A percentile compares a stretch with the other conserved stretches of the same genome.
Evolutionary conservation across 345 rosid genomes (phyloP).

Genomic region (Balakata baccata): DNA sequence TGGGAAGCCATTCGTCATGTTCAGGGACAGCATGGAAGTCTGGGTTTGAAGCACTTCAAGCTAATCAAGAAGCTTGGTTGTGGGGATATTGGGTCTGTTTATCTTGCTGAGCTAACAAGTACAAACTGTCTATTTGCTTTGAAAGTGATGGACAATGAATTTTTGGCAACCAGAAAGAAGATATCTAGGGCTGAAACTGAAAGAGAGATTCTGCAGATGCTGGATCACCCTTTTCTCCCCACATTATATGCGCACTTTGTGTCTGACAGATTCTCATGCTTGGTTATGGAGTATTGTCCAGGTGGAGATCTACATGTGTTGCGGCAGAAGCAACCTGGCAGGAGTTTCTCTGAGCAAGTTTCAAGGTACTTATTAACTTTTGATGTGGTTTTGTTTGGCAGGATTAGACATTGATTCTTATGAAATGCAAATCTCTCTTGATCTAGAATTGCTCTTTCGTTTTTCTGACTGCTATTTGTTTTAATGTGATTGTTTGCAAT

Average conservation of each 20-base stretch:
- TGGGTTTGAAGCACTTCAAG: constrained; percentile 62
- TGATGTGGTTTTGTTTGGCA: constrained; percentile 10
- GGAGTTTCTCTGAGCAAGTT: constrained; percentile 68
- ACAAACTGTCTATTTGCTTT: constrained; percentile 61
- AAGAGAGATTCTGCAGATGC: constrained; percentile 70
- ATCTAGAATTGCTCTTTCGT: background rate
- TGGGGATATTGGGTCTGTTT: constrained; percentile 73
- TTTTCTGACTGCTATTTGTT: background rate
- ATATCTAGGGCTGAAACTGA: constrained; percentile 70
- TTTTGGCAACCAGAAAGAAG: constrained; percentile 62
- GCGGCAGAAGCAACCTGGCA: constrained; percentile 61
- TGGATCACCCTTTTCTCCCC: constrained; percentile 85
- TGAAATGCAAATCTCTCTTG: background rate
- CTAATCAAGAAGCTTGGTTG: constrained; percentile 66
- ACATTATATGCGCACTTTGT: constrained; percentile 62
- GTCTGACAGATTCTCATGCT: constrained; percentile 62
- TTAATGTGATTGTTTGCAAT: background rate
- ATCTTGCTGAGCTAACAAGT: constrained; percentile 64
- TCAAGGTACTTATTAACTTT: constrained; percentile 41
- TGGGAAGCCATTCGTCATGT: constrained; percentile 63
- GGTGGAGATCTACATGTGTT: constrained; percentile 81
- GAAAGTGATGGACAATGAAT: constrained; percentile 73
- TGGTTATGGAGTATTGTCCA: constrained; percentile 79
- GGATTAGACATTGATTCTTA: background rate
- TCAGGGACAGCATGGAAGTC: constrained; percentile 57